Base-by-base conservation (phyloP, 2,329 filamentous ascomycete species). In the Xylariaceae sp. region DNA sequence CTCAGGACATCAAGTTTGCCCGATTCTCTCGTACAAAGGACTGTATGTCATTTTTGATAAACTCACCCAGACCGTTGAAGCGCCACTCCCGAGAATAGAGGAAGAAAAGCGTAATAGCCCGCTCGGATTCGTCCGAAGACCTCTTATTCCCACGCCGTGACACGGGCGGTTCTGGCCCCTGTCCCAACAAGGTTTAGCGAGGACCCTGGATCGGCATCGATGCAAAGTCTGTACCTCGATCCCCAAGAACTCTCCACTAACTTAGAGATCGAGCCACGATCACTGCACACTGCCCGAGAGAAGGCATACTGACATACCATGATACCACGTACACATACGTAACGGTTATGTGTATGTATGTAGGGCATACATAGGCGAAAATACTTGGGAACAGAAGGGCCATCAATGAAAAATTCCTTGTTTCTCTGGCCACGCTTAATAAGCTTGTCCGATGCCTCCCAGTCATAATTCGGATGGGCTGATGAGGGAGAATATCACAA, bases 161-260 rank as follows among this genome's bases (percentile, higher is more conserved):
- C 32, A 37, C 14, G 32, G 32, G 5, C 32, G 6, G 32, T 40
- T 44, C 48, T 45, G 50, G 42, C 20, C 26, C 32, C 6, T 12
- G 20, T 43, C 44, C 54, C 5, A 43, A 32, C 50, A 16, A 9
- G 44, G 52, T 42, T 44, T 57, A 57, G 47, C 23, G 14, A 50
- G 57, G 57, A 60, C 53, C 53, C 57, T 57, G 53, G 53, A 60
- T 60, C 54, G 47, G 44, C 50, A 21, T 37, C 53, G 60, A 65
- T 63, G 50, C 43, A 61, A 54, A 57, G 57, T 56, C 44, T 51
- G 49, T 64, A 20, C 20, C 54, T 55, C 64, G 64, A 65, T 64
- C 62, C 50, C 52, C 43, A 61, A 44, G 44, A 40, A 44, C 32
- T 41, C 50, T 46, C 58, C 54, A 60, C 52, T 26, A 42, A n/a